phyloP scores from a whole-genome alignment of 2,329 filamentous ascomycete species.

The Penicillium sp. region DNA sequence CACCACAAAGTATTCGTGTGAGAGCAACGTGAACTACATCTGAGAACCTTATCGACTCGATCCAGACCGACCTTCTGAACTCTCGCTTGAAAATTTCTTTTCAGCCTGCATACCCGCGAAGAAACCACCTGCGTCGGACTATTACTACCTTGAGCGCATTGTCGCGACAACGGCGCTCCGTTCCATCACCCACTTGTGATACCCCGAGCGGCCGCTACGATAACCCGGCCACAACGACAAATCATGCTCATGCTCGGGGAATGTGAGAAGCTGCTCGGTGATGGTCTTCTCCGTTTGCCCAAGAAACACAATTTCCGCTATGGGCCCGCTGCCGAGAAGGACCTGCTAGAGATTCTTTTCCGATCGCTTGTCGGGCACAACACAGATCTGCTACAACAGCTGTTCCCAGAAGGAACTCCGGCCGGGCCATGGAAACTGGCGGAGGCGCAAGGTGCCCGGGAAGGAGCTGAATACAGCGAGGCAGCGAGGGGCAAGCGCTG shows the following conservation, averaged over 20 bases:
- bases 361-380: conserved; percentile 77
- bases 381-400: conserved; percentile 68
- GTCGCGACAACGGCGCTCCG: conserved; percentile 12
- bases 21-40: conserved; percentile 5
- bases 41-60: background rate
- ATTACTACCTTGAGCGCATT: conserved; percentile 6
- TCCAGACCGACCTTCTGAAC: background rate
- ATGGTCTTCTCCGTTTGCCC: conserved; percentile 76
- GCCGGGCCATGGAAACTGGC: conserved; percentile 69
- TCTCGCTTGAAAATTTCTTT: background rate
- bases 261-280: conserved; percentile 76
- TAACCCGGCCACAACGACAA: conserved; percentile 25
- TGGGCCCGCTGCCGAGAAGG: conserved; percentile 64
- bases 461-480: conserved; percentile 92
- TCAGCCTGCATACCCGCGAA: background rate
- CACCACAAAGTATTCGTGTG: conserved; percentile 18
- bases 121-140: conserved; percentile 1
- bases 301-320: conserved; percentile 72
- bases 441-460: conserved; percentile 84
- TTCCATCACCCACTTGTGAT: conserved; percentile 13
- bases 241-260: conserved; percentile 44
- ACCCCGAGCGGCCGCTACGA: conserved; percentile 27
- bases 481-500: conserved; percentile 89
- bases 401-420: conserved; percentile 76
- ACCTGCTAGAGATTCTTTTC: conserved; percentile 78